Conservation (phyloP, 495 filamentous ascomycete genomes). For the Trichocladium uniseriatum region DNA sequence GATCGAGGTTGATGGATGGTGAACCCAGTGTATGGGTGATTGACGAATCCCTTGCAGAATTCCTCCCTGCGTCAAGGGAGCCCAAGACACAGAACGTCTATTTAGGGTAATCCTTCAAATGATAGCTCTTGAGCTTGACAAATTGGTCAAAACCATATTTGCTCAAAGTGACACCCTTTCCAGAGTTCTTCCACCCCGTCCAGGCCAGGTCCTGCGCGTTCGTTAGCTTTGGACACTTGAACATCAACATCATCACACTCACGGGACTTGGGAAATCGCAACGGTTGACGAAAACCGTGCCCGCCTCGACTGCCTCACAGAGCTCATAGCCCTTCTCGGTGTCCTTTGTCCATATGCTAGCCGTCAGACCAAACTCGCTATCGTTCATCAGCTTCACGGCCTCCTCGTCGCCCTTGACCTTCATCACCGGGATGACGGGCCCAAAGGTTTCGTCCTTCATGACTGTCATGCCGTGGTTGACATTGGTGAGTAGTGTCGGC, state of each 20-base stretch:
- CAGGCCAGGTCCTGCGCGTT: slow-evolving; percentile 75
- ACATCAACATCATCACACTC: slow-evolving; percentile 30
- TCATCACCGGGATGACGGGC: slow-evolving; percentile 89
- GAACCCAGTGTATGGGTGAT: not conserved
- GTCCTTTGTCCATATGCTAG: slow-evolving; percentile 98
- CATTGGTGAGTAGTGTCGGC: slow-evolving; percentile 73
- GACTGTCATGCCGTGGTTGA: slow-evolving; percentile 75
- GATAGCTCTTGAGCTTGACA: slow-evolving; percentile 90
- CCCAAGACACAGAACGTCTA: slow-evolving; percentile 26
- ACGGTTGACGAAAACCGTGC: slow-evolving; percentile 94
- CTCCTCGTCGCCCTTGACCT: slow-evolving; percentile 73
- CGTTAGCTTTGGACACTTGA: not conserved
- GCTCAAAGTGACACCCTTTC: slow-evolving; percentile 81
- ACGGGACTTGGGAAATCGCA: slow-evolving; percentile 89
- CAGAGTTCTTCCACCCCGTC: slow-evolving; percentile 97
- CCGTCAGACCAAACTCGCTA: slow-evolving; percentile 86
- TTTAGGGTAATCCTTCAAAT: slow-evolving; percentile 82
- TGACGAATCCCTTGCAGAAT: slow-evolving; percentile 15
- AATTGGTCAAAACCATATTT: slow-evolving; percentile 91
- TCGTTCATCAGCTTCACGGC: slow-evolving; percentile 88
- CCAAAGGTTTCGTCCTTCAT: slow-evolving; percentile 98
- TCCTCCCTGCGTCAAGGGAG: slow-evolving; percentile 12
- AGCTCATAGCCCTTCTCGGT: slow-evolving; percentile 64
- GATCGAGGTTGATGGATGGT: not conserved
- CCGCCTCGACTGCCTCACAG: slow-evolving; percentile 76